Evolutionary conservation across 1,284 basidiomycete species (phyloP).

Genomic region (Schizophyllum amplum): DNA sequence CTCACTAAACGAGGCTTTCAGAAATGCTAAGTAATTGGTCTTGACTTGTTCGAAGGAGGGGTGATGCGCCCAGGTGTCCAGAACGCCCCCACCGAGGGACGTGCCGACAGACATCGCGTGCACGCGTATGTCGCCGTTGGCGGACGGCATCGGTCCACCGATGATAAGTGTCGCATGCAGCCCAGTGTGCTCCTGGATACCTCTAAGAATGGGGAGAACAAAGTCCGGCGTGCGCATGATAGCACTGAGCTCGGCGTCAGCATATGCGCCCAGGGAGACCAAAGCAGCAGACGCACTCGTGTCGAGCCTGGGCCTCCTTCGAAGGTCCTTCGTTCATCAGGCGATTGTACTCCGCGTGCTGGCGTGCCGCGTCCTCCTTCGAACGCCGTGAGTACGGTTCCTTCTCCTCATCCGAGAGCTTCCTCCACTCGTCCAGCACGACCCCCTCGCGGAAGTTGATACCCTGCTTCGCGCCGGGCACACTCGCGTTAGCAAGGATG

Average conservation of each 20-base stretch:
- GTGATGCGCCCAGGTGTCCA: too few relatives aligned
- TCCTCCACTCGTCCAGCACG: background rate
- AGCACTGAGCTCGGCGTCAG: background rate
- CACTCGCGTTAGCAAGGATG: background rate
- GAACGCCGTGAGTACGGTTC: background rate
- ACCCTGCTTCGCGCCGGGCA: background rate
- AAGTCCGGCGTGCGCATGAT: background rate
- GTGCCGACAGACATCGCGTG: too few relatives aligned
- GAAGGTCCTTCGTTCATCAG: background rate
- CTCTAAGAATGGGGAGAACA: constrained; percentile 2
- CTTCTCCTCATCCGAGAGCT: background rate
- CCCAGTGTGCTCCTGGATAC: background rate
- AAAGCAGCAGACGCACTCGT: background rate
- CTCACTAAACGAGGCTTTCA: too few relatives aligned
- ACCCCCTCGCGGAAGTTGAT: constrained; percentile 1
- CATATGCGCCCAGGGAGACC: background rate
- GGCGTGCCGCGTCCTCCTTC: background rate
- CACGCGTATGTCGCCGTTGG: constrained; percentile 1
- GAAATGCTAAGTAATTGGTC: too few relatives aligned
- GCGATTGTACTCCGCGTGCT: background rate
- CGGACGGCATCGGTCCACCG: constrained; percentile 1
- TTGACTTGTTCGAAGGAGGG: too few relatives aligned
- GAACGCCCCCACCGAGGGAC: too few relatives aligned
- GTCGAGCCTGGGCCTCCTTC: background rate
- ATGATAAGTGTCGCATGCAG: constrained; percentile 5